Evolutionary conservation across 768 basidiomycete species (phyloP), one percentile per base, ranked within the genome.

Genomic region (Trametes meyenii): DNA sequence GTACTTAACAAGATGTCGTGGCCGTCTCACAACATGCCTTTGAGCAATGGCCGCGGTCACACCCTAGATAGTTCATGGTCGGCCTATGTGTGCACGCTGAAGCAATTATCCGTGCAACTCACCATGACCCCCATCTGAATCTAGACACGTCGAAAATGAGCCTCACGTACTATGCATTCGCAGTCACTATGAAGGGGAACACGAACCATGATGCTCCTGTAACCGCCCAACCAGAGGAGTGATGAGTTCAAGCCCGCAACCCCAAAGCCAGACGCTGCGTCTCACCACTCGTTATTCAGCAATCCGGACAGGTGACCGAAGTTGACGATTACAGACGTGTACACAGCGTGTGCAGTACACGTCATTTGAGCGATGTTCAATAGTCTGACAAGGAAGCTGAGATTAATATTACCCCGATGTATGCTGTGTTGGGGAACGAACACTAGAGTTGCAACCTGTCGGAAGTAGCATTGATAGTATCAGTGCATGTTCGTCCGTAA

Each of bases 171-270:
- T n/a, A n/a, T n/a, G n/a, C n/a, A n/a, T n/a, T n/a, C n/a, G n/a
- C n/a, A n/a, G 21, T 3, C 46, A 12, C 26, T n/a, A 12, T 48
- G 11, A 24, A 26, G 10, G 5, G 24, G 19, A 44, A 3, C 21
- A 12, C 46, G 11, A 26, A 62, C 61, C 48, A 52, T 46, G 12
- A 62, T 62, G 36, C 50, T 57, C 61, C 61, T 62, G 50, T 24
- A 26, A 5, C 2, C 16, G 29, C 17, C 5, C 10, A 14, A 23
- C 24, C 19, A 13, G 26, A 5, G n/a, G 7, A 38, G 6, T 33
- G 12, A 2, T 6, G 3, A 21, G 5, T 0, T 1, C 21, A 11
- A 13, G 21, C 19, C 19, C 26, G 23, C 21, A 39, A 16, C 36
- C 19, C 7, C 1, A 29, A 24, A 1, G 16, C 13, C 2, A 1